Conservation (phyloP, 345 rosid species). For the Euphorbia tirucalli region DNA sequence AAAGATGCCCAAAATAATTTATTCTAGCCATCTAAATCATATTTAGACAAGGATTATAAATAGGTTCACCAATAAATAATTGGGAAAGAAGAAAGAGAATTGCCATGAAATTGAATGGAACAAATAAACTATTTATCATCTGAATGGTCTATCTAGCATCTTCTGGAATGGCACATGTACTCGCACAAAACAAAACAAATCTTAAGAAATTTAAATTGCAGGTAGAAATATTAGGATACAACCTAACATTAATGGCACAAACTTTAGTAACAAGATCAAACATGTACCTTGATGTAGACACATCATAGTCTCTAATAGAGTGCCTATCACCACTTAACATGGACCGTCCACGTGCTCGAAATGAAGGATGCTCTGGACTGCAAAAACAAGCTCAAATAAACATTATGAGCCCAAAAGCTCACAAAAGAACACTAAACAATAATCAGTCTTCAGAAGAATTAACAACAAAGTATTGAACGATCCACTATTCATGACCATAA, state of each 20-base stretch:
- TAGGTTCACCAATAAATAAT: neutral
- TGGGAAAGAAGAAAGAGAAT: neutral
- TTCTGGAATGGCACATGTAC: neutral
- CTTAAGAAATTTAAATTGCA: neutral
- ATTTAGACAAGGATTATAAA: neutral
- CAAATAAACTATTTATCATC: neutral
- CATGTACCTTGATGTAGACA: constrained; percentile 62
- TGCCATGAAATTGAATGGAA: neutral
- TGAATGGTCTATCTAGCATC: neutral
- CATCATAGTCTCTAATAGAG: constrained; percentile 57
- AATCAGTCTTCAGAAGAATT: too few relatives aligned
- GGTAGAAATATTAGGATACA: neutral
- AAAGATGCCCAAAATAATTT: neutral
- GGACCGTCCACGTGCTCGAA: constrained; percentile 68
- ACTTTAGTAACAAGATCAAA: neutral
- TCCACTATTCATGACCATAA: neutral
- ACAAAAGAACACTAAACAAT: neutral
- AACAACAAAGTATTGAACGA: neutral
- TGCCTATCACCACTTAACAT: constrained; percentile 79
- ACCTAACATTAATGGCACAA: neutral
- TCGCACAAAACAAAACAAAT: neutral
- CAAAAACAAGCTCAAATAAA: constrained; percentile 23
- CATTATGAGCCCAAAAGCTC: neutral
- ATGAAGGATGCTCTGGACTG: constrained; percentile 95
- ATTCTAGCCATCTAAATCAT: neutral